Percentiles rank a stretch among this genome's conserved stretches.
Conservation (phyloP, 768 basidiomycete species). For the Hericium rajendrae region DNA sequence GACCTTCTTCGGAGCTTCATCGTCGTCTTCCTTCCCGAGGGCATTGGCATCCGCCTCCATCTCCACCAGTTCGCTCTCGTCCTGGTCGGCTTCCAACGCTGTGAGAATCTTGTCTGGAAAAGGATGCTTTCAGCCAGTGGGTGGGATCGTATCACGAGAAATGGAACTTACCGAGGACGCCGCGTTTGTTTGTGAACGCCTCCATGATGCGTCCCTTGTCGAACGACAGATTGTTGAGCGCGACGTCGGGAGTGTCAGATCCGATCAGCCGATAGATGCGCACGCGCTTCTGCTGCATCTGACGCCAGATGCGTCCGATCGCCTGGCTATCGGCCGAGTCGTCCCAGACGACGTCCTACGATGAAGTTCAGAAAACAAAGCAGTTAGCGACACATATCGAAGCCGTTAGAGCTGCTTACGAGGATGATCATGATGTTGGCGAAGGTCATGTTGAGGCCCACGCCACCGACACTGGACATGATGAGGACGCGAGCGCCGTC, state of each 20-base stretch:
- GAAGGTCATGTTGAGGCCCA: background rate
- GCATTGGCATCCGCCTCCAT: too few species aligned
- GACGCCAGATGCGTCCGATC: slow-evolving; percentile 1
- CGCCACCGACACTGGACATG: background rate
- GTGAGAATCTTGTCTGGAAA: too few species aligned
- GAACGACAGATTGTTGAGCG: background rate
- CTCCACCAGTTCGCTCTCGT: too few species aligned
- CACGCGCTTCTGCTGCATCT: background rate
- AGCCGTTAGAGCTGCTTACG: background rate
- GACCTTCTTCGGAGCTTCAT: too few species aligned
- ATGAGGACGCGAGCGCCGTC: background rate
- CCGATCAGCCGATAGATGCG: background rate
- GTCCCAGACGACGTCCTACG: background rate
- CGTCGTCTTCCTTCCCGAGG: too few species aligned
- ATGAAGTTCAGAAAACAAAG: too few species aligned
- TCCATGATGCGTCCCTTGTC: background rate
- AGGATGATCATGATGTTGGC: background rate
- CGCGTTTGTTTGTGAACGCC: background rate
- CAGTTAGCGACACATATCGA: too few species aligned
- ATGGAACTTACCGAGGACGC: background rate
- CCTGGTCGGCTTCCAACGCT: too few species aligned
- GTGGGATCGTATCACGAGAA: too few species aligned
- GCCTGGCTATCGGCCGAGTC: background rate
- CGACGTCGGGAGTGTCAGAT: background rate
- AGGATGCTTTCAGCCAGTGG: too few species aligned